A percentile compares a stretch with the other conserved stretches of the same genome.
Evolutionary conservation across 1,284 basidiomycete species (phyloP).

Genomic region (Ganoderma sp.): DNA sequence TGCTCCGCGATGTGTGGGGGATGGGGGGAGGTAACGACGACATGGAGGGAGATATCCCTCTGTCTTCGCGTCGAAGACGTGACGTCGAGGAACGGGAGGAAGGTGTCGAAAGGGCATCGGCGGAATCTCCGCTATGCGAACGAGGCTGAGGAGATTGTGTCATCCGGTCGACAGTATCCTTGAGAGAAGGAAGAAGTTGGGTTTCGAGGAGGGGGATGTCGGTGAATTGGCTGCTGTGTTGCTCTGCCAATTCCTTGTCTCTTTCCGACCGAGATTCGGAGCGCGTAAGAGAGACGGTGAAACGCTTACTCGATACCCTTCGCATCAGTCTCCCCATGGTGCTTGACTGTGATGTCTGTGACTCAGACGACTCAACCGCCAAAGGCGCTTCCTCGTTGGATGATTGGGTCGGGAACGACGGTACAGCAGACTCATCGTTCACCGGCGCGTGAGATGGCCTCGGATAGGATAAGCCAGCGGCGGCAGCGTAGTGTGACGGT

Average conservation of each 20-base stretch:
- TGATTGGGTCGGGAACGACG: slow-evolving; percentile 9
- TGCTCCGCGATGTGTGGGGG: neutral
- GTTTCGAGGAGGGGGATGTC: slow-evolving; percentile 64
- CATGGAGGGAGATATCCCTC: neutral
- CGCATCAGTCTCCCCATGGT: slow-evolving; percentile 26
- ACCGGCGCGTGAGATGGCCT: neutral
- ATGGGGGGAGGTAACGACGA: neutral
- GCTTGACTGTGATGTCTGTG: slow-evolving; percentile 4
- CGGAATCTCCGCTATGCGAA: slow-evolving; percentile 14
- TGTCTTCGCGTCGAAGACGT: neutral
- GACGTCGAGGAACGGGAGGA: neutral
- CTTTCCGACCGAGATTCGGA: slow-evolving; percentile 27
- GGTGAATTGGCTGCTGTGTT: slow-evolving; percentile 53
- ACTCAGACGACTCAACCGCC: slow-evolving; percentile 15
- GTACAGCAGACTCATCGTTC: neutral
- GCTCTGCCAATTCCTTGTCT: slow-evolving; percentile 32
- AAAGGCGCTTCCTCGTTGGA: slow-evolving; percentile 28
- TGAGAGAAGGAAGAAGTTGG: slow-evolving; percentile 67
- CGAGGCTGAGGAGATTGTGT: slow-evolving; percentile 45
- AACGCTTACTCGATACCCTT: slow-evolving; percentile 32
- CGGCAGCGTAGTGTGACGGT: slow-evolving; percentile 70
- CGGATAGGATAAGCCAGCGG: slow-evolving; percentile 49
- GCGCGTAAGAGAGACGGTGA: slow-evolving; percentile 28
- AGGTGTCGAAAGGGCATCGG: neutral
- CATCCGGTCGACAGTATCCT: slow-evolving; percentile 75